These are phyloP conservation scores for Aschersonia sp. DNA, from an alignment of 2,329 filamentous ascomycete species.

Conservation along the genomic window DNA sequence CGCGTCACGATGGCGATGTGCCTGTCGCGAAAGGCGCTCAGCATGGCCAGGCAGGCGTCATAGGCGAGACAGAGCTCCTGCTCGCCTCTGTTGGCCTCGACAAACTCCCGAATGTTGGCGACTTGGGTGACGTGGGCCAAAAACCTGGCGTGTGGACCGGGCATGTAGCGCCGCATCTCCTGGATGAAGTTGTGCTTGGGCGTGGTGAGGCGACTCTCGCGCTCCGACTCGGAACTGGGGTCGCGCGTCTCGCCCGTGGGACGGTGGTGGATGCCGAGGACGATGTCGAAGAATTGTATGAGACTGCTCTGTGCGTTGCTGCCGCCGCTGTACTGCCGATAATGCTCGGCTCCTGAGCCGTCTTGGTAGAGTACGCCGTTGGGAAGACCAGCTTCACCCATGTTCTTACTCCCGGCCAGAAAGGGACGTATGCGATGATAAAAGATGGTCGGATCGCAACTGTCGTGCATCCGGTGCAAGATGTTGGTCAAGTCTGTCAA, in stretches of 20 bases:
- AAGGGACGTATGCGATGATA: slow-evolving; percentile 95
- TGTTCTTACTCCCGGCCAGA: slow-evolving; percentile 92
- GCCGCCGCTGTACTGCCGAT: slow-evolving; percentile 79
- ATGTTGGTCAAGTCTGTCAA: slow-evolving; percentile 71
- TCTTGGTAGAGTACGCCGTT: slow-evolving; percentile 80
- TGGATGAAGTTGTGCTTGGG: slow-evolving; percentile 70
- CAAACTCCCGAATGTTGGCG: slow-evolving; percentile 78
- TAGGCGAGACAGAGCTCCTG: slow-evolving; percentile 63
- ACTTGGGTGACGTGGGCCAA: slow-evolving; percentile 65
- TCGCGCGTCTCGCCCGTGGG: slow-evolving; percentile 64
- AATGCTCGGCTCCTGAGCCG: slow-evolving; percentile 51
- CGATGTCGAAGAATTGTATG: slow-evolving; percentile 94
- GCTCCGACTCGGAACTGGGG: slow-evolving; percentile 19
- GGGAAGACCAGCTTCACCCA: slow-evolving; percentile 84
- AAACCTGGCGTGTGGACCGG: slow-evolving; percentile 80
- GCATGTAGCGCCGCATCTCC: slow-evolving; percentile 97
- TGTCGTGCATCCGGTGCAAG: slow-evolving; percentile 84
- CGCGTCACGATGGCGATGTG: slow-evolving; percentile 94
- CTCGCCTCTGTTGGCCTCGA: slow-evolving; percentile 47
- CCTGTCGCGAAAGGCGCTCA: slow-evolving; percentile 65
- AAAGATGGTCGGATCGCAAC: slow-evolving; percentile 87
- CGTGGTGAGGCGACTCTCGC: slow-evolving; percentile 26
- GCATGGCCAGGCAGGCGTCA: slow-evolving; percentile 70
- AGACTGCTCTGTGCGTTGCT: slow-evolving; percentile 95
- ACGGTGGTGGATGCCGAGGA: slow-evolving; percentile 77